Base-by-base conservation (phyloP, 1,284 basidiomycete species). In the Inonotus obliquus region DNA sequence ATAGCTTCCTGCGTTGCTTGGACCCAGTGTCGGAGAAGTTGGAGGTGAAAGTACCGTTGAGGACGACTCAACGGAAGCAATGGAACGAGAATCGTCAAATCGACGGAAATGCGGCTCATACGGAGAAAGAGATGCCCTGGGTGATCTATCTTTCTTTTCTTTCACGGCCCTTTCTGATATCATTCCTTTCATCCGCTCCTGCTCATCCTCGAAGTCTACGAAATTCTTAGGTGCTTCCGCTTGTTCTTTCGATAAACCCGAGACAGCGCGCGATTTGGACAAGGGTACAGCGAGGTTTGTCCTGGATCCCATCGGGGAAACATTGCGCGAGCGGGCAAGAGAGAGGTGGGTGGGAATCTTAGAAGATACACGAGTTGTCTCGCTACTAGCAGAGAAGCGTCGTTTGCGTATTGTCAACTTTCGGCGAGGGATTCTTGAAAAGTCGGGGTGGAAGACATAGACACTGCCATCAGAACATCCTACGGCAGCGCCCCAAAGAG, bases 191-290 rank as follows among this genome's bases (percentile, higher is more conserved):
- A 92, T 77, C 66, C 83, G 85, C 60, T 84, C 86, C 4, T 86
- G 78, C 69, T 92, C 90, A 47, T 90, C 87, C 2, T 91, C 89
- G 61, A 84, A 90, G 67, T 92, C 89, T 2, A 91, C 85, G 67
- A 81, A 85, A 66, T 85, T 89, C 73, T 83, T 89, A 0, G 87
- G 84, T 1, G 87, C 87, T 69, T 89, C 85, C 0, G 81, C 87
- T 64, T 81, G 81, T 65, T 89, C 86, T 13, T 76, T 76, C 2
- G 83, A 87, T 6, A 92, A 74, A 2, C 84, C 85, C 13, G 89
- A 87, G 1, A 89, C 86, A 14, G 86, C 79, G 5, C 81, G 79
- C 38, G 86, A 78, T 38, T 59, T 53, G 60, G 61, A 39, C 55
- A 62, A 51, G 44, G 59, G n/a, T 61, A 63, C 27, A n/a, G 57